Evolutionary conservation across 441 rosid genomes (phyloP).

Genomic region (Theobroma grandiflorum): DNA sequence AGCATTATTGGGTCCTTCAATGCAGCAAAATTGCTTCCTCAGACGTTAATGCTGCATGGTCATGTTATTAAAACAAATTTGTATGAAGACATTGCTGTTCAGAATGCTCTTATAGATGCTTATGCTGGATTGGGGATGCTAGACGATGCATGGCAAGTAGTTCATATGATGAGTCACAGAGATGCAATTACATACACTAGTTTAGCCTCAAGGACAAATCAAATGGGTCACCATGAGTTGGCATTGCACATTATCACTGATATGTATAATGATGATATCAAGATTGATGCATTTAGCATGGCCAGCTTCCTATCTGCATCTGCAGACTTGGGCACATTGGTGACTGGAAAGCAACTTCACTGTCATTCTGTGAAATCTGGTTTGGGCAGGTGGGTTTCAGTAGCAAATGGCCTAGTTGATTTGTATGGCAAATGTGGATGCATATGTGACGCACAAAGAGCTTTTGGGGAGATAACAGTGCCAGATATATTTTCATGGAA

Average conservation of each 20-base stretch:
- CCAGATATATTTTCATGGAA: conserved; percentile 64
- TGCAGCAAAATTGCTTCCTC: conserved; percentile 34
- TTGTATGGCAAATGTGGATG: conserved; percentile 58
- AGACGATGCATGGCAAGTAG: conserved; percentile 54
- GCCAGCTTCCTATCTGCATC: conserved; percentile 66
- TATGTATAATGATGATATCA: conserved; percentile 50
- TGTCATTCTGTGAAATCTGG: conserved; percentile 55
- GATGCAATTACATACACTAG: conserved; percentile 67
- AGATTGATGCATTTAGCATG: conserved; percentile 61
- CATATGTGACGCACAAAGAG: conserved; percentile 38
- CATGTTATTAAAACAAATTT: conserved; percentile 49
- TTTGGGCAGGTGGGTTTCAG: conserved; percentile 40
- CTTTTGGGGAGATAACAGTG: conserved; percentile 43
- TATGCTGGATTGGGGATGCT: conserved; percentile 58
- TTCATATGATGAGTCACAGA: conserved; percentile 49
- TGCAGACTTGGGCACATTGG: conserved; percentile 45
- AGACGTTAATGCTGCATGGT: conserved; percentile 56
- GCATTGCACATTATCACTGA: conserved; percentile 50
- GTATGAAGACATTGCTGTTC: conserved; percentile 41
- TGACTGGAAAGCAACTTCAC: conserved; percentile 60
- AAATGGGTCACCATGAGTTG: conserved; percentile 51
- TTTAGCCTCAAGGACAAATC: conserved; percentile 72
- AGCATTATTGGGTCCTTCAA: conserved; percentile 55
- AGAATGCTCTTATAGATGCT: conserved; percentile 69
- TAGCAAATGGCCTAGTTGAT: conserved; percentile 51